These are phyloP conservation scores for Astrothelium macrocarpum DNA, from an alignment of 495 filamentous ascomycete genomes.

Conservation along the genomic window DNA sequence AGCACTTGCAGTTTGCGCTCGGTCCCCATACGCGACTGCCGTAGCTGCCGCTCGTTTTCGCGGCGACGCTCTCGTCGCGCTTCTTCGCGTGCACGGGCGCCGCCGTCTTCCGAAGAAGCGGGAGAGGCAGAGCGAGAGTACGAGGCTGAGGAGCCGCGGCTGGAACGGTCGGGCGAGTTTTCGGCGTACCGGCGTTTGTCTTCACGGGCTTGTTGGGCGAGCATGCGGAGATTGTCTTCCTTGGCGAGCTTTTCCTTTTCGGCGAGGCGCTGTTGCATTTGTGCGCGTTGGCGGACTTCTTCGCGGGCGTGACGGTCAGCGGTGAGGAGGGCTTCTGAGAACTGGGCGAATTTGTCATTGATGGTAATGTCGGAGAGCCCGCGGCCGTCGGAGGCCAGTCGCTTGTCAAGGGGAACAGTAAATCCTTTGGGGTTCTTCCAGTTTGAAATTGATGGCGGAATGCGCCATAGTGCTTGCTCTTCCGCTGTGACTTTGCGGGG, in stretches of 20 bases:
- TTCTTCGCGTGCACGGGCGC: constrained; percentile 60
- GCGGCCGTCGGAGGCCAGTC: constrained; percentile 89
- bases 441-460: constrained; percentile 88
- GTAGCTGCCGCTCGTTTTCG: constrained; percentile 79
- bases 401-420: constrained; percentile 92
- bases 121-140: constrained; percentile 42
- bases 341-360: constrained; percentile 97
- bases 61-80: constrained; percentile 63
- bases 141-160: constrained; percentile 25
- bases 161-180: constrained; percentile 28
- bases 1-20: constrained; percentile 83
- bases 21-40: constrained; percentile 91
- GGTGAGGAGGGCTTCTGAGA: constrained; percentile 86
- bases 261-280: constrained; percentile 93
- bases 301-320: constrained; percentile 92
- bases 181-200: constrained; percentile 47
- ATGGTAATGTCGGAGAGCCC: constrained; percentile 91
- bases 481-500: constrained; percentile 54
- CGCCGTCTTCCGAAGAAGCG: constrained; percentile 45
- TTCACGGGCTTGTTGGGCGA: constrained; percentile 87
- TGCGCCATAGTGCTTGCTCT: constrained; percentile 94
- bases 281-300: constrained; percentile 81
- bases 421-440: constrained; percentile 99
- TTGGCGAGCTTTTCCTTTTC: constrained; percentile 94
- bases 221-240: constrained; percentile 80